phyloP scores from a whole-genome alignment of 2,329 filamentous ascomycete genomes.

The Cucurbitaria berberidis region DNA sequence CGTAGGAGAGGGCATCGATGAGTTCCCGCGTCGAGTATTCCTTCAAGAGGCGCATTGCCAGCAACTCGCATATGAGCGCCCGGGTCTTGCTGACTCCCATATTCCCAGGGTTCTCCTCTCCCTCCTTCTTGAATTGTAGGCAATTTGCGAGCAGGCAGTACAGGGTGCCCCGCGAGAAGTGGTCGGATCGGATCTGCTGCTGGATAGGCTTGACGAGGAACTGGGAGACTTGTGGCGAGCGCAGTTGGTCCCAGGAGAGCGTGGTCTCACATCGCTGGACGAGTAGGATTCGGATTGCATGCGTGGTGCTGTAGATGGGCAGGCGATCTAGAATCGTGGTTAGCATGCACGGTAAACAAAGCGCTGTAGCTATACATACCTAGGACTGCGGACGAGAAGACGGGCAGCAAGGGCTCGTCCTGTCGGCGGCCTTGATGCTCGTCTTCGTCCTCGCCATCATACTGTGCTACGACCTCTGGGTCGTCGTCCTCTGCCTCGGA shows the following conservation, averaged over 20 bases:
- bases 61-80: conserved; percentile 85
- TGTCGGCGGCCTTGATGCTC: conserved; percentile 35
- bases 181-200: conserved; percentile 80
- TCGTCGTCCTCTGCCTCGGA: conserved; percentile 31
- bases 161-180: conserved; percentile 84
- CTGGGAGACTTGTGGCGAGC: conserved; percentile 94
- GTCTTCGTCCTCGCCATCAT: conserved; percentile 40
- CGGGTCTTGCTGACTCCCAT: conserved; percentile 83
- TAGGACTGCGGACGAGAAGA: conserved; percentile 49
- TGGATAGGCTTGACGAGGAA: conserved; percentile 96
- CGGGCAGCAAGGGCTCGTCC: conserved; percentile 48
- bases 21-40: conserved; percentile 89
- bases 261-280: conserved; percentile 88
- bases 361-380: conserved; percentile 29
- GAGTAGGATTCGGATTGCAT: conserved; percentile 85
- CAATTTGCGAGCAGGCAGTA: conserved; percentile 94
- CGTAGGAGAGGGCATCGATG: conserved; percentile 92
- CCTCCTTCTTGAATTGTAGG: conserved; percentile 90
- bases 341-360: conserved; percentile 36
- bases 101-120: conserved; percentile 79
- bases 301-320: conserved; percentile 88
- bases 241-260: conserved; percentile 90
- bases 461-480: conserved; percentile 25
- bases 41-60: conserved; percentile 87
- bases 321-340: conserved; percentile 69